Conservation (phyloP, 1,139 yeast genomes). For the Candida dubliniensis region DNA sequence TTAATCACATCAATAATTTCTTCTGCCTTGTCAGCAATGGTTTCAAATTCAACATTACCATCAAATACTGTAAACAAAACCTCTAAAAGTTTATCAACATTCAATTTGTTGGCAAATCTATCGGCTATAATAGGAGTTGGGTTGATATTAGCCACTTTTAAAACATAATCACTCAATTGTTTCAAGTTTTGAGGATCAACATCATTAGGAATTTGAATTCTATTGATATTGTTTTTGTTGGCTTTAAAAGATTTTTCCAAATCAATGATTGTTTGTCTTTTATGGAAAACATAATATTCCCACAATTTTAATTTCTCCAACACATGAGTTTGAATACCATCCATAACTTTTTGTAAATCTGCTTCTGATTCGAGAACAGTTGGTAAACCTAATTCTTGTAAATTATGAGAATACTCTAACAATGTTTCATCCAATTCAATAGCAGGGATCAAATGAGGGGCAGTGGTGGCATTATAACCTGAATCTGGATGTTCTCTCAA, state of each 20-base stretch:
- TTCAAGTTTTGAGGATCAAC: conserved; percentile 35
- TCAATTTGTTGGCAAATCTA: conserved; percentile 57
- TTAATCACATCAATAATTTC: conserved; percentile 75
- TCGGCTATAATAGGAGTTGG: conserved; percentile 25
- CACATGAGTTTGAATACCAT: conserved; percentile 68
- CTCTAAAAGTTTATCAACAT: conserved; percentile 50
- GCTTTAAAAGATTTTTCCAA: conserved; percentile 42
- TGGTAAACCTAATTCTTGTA: conserved; percentile 61
- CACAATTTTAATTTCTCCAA: conserved; percentile 68
- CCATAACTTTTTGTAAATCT: conserved; percentile 62
- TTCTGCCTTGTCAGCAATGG: conserved; percentile 43
- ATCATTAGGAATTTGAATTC: conserved; percentile 31
- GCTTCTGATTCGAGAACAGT: conserved; percentile 44
- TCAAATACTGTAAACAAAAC: conserved; percentile 36
- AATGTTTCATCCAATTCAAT: conserved; percentile 76
- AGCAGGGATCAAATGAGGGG: conserved; percentile 85
- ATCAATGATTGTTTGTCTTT: conserved; percentile 30
- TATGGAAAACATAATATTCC: conserved; percentile 83
- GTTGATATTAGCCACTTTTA: conserved; percentile 35
- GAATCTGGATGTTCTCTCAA: conserved; percentile 81
- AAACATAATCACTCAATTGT: conserved; percentile 53
- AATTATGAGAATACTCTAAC: conserved; percentile 58
- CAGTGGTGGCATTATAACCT: conserved; percentile 82
- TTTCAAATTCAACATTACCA: conserved; percentile 27
- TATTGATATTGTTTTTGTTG: conserved; percentile 21